Evolutionary conservation across 1,139 yeast genomes (phyloP).

Genomic region (Cylindricascospora bacillispora): DNA sequence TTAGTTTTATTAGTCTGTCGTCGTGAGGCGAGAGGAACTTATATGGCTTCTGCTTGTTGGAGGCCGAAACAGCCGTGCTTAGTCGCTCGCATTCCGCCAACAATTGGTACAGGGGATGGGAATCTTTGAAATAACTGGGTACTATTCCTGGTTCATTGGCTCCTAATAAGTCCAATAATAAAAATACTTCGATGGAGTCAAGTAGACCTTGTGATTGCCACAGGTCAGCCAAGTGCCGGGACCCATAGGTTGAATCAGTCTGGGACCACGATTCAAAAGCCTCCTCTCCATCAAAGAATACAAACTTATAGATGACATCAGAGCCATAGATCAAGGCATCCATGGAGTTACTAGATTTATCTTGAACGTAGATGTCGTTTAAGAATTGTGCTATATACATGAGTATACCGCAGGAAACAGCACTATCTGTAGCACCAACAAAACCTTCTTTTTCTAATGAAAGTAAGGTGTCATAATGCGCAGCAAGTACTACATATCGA

Average conservation of each 20-base stretch:
- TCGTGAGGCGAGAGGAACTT: slow-evolving; percentile 13
- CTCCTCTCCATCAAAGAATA: slow-evolving; percentile 51
- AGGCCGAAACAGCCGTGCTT: slow-evolving; percentile 3
- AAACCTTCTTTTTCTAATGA: slow-evolving; percentile 37
- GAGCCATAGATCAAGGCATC: slow-evolving; percentile 7
- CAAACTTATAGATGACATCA: slow-evolving; percentile 32
- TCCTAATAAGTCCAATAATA: slow-evolving; percentile 41
- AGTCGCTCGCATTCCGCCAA: slow-evolving; percentile 28
- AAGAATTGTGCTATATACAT: slow-evolving; percentile 32
- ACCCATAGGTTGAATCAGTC: slow-evolving; percentile 42
- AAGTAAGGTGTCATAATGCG: slow-evolving; percentile 42
- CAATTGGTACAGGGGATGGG: slow-evolving; percentile 30
- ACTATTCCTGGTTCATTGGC: slow-evolving; percentile 23
- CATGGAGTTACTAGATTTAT: slow-evolving; percentile 1
- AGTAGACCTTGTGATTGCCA: slow-evolving; percentile 25
- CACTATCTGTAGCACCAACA: slow-evolving; percentile 47
- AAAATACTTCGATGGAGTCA: slow-evolving; percentile 29
- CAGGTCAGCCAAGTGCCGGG: slow-evolving; percentile 34
- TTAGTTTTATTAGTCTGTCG: slow-evolving; percentile 9
- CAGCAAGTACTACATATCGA: slow-evolving; percentile 33
- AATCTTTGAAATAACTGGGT: slow-evolving; percentile 34
- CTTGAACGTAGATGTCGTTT: slow-evolving; percentile 8
- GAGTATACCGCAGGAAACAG: slow-evolving; percentile 42
- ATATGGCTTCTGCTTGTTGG: slow-evolving; percentile 1
- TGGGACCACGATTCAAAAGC: slow-evolving; percentile 39